A percentile compares a stretch with the other conserved stretches of the same genome.
Conservation (phyloP, 108 stramenopile genomes). For the Stephanodiscus triporus region DNA sequence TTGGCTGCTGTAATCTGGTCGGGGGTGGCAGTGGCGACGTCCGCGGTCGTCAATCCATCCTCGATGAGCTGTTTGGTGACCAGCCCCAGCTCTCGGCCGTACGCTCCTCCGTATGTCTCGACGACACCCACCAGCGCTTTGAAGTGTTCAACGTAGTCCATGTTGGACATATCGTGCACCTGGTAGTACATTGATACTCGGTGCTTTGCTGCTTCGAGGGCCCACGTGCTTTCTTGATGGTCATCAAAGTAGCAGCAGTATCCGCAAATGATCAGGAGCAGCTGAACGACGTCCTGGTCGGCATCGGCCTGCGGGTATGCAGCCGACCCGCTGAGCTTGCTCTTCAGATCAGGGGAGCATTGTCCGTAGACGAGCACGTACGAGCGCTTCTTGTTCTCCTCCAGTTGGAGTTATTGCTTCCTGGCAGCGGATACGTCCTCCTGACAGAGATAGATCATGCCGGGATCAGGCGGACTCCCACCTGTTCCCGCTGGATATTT, state of each 20-base stretch:
- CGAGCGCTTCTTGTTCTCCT: not conserved
- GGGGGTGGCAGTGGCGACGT: not conserved
- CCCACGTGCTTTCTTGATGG: conserved; percentile 8
- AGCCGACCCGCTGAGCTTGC: not conserved
- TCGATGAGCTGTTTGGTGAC: not conserved
- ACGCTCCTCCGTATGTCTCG: conserved; percentile 13
- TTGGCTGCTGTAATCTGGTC: not conserved
- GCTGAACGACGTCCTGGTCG: conserved; percentile 8
- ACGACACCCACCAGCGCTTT: not conserved
- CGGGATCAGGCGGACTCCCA: no score
- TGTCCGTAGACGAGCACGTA: not conserved
- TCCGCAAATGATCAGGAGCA: conserved; percentile 5
- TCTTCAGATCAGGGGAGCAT: not conserved
- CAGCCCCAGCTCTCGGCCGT: not conserved
- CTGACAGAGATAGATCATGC: no score
- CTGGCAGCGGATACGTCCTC: no score
- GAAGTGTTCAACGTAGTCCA: conserved; percentile 12
- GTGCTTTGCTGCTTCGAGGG: conserved; percentile 1
- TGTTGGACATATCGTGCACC: not conserved
- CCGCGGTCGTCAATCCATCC: not conserved
- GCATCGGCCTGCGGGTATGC: not conserved
- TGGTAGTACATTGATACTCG: not conserved
- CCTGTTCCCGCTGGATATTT: no score
- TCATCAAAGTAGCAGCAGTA: conserved; percentile 11
- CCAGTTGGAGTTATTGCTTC: not conserved